Evolutionary conservation across 768 basidiomycete genomes (phyloP).

Genomic region (Pleurotus tuoliensis): DNA sequence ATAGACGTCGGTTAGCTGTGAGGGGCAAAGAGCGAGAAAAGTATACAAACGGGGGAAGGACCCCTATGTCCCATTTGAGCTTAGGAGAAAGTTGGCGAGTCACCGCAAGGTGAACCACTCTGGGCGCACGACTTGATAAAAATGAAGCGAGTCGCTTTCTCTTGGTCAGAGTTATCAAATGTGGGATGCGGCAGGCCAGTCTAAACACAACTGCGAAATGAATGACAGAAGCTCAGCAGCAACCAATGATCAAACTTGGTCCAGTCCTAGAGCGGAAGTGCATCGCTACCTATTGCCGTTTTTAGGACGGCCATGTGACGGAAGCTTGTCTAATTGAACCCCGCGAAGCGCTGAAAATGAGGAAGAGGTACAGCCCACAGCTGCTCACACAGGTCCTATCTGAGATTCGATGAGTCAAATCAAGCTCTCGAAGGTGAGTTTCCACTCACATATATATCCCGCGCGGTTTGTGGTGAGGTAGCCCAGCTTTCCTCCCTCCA

Average conservation of each 20-base stretch:
- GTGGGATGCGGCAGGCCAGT: too few species aligned
- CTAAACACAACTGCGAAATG: too few species aligned
- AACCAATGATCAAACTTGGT: background rate
- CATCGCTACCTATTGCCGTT: background rate
- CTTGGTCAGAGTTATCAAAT: too few species aligned
- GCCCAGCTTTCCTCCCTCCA: background rate
- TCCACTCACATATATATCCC: background rate
- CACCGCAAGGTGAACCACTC: too few species aligned
- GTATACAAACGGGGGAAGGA: background rate
- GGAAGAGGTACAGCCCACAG: background rate
- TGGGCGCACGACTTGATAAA: too few species aligned
- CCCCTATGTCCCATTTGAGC: too few species aligned
- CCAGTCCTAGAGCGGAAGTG: background rate
- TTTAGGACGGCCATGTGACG: background rate
- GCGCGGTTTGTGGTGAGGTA: background rate
- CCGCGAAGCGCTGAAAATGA: background rate
- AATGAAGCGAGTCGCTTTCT: too few species aligned
- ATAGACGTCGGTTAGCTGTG: conserved; percentile 3
- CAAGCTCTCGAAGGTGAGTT: background rate
- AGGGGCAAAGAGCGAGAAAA: background rate
- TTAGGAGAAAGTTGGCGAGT: too few species aligned
- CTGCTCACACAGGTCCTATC: background rate
- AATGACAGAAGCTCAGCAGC: too few species aligned
- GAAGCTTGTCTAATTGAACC: background rate
- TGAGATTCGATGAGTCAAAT: background rate